phyloP scores from a whole-genome alignment of 164 flowering plant species.

The Piper longum region DNA sequence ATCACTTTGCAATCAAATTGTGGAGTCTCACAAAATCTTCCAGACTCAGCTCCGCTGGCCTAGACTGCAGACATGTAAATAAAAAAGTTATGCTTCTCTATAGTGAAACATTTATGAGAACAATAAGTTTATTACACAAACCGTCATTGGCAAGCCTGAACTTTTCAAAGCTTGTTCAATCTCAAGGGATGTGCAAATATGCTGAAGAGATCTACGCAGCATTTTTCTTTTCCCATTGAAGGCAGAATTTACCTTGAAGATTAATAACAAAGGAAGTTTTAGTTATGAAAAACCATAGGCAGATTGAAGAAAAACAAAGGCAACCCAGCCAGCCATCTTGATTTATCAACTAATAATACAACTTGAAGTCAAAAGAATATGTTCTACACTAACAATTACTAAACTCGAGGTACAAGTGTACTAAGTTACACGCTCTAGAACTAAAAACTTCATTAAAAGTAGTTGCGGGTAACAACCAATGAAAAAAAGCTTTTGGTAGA shows the following conservation, averaged over 20 bases:
- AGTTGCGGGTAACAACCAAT: conserved; percentile 28
- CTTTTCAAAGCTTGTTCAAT: conserved; percentile 57
- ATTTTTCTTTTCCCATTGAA: conserved; percentile 91
- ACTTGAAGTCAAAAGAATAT: neutral
- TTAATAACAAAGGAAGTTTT: neutral
- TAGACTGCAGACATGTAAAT: conserved; percentile 36
- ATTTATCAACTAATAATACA: neutral
- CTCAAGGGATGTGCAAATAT: conserved; percentile 43
- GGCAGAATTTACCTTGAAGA: conserved; percentile 65
- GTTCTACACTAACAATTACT: neutral
- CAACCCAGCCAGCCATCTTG: neutral
- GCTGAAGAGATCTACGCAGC: conserved; percentile 76
- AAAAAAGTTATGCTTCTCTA: neutral
- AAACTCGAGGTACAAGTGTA: no score
- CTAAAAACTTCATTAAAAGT: no score
- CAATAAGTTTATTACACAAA: conserved; percentile 14
- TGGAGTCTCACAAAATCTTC: conserved; percentile 82
- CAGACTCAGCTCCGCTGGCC: conserved; percentile 83
- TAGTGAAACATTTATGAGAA: neutral
- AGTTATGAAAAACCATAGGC: neutral
- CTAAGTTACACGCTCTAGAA: no score
- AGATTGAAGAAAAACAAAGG: neutral
- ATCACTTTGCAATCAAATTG: conserved; percentile 26
- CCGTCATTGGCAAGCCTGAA: conserved; percentile 53
- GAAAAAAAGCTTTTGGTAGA: conserved; percentile 69